These are phyloP conservation scores for Coemansia sp. DNA, from an alignment of 192 early-diverging fungal species.

Conservation along the genomic window DNA sequence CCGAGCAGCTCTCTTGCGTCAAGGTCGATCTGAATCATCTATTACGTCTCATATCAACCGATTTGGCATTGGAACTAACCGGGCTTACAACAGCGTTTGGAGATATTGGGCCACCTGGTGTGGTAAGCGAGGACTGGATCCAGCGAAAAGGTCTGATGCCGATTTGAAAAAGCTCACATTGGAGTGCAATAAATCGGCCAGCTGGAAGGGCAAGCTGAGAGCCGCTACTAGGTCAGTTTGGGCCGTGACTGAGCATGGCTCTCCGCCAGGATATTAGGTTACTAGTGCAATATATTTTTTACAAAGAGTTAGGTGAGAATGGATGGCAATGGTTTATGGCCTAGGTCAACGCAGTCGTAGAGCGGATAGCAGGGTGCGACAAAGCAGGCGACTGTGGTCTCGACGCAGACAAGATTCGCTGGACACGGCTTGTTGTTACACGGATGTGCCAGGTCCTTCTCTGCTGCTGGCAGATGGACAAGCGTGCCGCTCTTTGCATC, in stretches of 20 bases:
- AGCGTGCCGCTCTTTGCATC: slow-evolving; percentile 8
- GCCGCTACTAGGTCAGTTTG: neutral
- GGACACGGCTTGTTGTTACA: slow-evolving; percentile 12
- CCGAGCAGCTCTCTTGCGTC: neutral
- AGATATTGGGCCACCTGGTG: neutral
- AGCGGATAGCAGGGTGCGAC: slow-evolving; percentile 22
- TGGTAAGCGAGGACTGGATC: neutral
- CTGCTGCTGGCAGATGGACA: slow-evolving; percentile 8
- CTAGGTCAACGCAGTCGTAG: slow-evolving; percentile 5
- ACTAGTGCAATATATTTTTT: neutral
- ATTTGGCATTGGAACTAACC: neutral
- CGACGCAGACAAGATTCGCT: slow-evolving; percentile 1
- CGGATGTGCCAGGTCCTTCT: slow-evolving; percentile 6
- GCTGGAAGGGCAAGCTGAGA: neutral
- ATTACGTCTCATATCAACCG: neutral
- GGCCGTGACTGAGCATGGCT: neutral
- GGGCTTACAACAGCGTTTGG: neutral
- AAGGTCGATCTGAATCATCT: neutral
- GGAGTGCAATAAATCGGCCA: neutral
- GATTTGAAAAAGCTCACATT: neutral
- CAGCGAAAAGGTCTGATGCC: neutral
- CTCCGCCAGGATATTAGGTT: neutral
- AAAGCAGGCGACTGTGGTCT: slow-evolving; percentile 14
- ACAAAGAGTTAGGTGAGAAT: neutral
- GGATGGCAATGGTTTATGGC: neutral